phyloP scores from a whole-genome alignment of 257 asterid genomes.

The Jasminum sambac region DNA sequence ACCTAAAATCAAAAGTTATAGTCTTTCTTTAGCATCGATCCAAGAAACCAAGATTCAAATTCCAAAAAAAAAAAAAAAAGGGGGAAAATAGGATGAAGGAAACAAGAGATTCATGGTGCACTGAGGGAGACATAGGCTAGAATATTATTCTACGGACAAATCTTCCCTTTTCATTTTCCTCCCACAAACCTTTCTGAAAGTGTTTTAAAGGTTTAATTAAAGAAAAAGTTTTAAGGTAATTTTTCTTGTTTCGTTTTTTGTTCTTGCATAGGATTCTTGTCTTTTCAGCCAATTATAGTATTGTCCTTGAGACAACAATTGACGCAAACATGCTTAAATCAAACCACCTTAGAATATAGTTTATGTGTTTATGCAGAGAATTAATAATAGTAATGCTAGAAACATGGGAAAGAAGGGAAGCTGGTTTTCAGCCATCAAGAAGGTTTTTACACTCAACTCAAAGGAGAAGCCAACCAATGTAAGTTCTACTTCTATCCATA shows the following conservation, averaged over 20 bases:
- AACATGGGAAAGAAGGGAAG: slow-evolving; percentile 96
- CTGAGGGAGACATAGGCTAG: slow-evolving; percentile 38
- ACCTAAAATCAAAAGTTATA: slow-evolving; percentile 24
- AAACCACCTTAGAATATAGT: too few relatives aligned
- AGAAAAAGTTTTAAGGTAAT: slow-evolving; percentile 44
- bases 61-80: slow-evolving; percentile 7
- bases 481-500: slow-evolving; percentile 37
- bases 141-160: slow-evolving; percentile 25
- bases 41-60: slow-evolving; percentile 21
- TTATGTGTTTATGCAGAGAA: slow-evolving; percentile 38
- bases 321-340: too few relatives aligned
- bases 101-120: slow-evolving; percentile 25
- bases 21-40: background rate
- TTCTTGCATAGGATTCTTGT: slow-evolving; percentile 17
- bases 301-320: too few relatives aligned
- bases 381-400: slow-evolving; percentile 78
- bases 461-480: slow-evolving; percentile 71
- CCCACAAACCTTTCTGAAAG: slow-evolving; percentile 46
- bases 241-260: slow-evolving; percentile 14
- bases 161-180: too few relatives aligned
- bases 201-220: slow-evolving; percentile 36
- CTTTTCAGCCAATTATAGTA: background rate
- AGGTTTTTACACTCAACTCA: slow-evolving; percentile 66
- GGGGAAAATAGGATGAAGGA: slow-evolving; percentile 23
- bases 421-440: slow-evolving; percentile 95